phyloP scores from a whole-genome alignment of 2,329 filamentous ascomycete genomes.

The Pseudopyricularia javanii region DNA sequence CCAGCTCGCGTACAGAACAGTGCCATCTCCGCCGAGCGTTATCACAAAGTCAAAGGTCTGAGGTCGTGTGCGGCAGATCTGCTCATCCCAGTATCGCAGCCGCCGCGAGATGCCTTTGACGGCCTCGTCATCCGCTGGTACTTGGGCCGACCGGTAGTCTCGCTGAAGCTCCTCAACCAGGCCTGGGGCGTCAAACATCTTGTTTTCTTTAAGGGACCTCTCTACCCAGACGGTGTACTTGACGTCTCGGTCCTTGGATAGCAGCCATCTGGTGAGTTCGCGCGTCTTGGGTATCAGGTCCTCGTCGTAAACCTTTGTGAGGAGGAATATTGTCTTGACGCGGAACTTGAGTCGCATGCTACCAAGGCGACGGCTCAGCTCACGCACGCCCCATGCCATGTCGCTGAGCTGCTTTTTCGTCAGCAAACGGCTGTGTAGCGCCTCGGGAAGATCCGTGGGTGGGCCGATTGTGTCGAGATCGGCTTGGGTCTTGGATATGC shows the following conservation, averaged over 20 bases:
- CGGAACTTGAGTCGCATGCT: conserved; percentile 73
- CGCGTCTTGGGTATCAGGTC: conserved; percentile 66
- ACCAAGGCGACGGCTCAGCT: conserved; percentile 75
- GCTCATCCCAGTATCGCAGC: conserved; percentile 71
- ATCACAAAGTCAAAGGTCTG: conserved; percentile 91
- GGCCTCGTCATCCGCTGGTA: conserved; percentile 20
- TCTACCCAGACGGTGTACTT: conserved; percentile 76
- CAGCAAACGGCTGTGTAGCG: conserved; percentile 56
- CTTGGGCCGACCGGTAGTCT: conserved; percentile 20
- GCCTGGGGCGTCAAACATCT: conserved; percentile 60
- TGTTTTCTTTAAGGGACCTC: conserved; percentile 57
- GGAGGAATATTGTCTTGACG: conserved; percentile 71
- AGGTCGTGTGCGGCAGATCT: conserved; percentile 64
- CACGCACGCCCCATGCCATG: conserved; percentile 92
- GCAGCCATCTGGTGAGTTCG: conserved; percentile 68
- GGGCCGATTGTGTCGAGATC: conserved; percentile 22
- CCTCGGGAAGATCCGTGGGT: conserved; percentile 8
- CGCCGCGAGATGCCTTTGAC: conserved; percentile 32
- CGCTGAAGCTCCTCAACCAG: conserved; percentile 49
- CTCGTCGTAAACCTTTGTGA: conserved; percentile 86
- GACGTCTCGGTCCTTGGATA: conserved; percentile 55
- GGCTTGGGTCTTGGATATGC: conserved; percentile 10
- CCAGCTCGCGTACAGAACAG: conserved; percentile 92
- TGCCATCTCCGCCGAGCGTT: conserved; percentile 90
- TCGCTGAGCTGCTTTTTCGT: conserved; percentile 93